These are phyloP conservation scores for Botrytis cinerea DNA, from an alignment of 2,329 filamentous ascomycete genomes.

Conservation along the genomic window DNA sequence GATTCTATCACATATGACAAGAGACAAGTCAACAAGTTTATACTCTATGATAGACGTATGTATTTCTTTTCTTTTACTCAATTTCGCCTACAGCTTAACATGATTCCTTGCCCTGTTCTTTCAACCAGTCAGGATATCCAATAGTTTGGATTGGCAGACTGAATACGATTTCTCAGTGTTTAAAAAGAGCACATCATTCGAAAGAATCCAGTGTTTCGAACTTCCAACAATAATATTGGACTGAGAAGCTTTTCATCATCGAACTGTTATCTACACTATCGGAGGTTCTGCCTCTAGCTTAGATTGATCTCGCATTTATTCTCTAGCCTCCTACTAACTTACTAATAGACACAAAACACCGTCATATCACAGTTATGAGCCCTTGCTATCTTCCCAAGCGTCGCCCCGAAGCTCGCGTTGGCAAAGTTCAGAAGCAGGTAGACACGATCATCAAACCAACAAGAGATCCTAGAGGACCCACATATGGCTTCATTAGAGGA, in stretches of 20 bases:
- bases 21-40: constrained; percentile 6
- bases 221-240: neutral
- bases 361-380: neutral
- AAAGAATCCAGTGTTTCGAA: neutral
- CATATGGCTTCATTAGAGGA: neutral
- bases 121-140: neutral
- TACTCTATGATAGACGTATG: constrained; percentile 1
- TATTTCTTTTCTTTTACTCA: neutral
- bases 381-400: constrained; percentile 9
- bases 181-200: neutral
- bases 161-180: neutral
- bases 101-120: neutral
- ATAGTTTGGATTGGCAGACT: neutral
- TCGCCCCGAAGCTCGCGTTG: neutral
- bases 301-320: neutral
- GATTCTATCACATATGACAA: neutral
- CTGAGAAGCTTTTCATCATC: neutral
- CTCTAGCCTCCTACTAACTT: neutral
- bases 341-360: neutral
- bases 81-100: neutral
- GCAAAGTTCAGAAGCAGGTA: neutral
- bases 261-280: neutral
- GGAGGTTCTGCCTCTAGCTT: neutral
- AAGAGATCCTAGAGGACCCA: neutral
- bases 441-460: neutral